Evolutionary conservation across 257 asterid species (phyloP), one percentile per base, ranked within the genome.

Genomic region (Cynanchum wilfordii): DNA sequence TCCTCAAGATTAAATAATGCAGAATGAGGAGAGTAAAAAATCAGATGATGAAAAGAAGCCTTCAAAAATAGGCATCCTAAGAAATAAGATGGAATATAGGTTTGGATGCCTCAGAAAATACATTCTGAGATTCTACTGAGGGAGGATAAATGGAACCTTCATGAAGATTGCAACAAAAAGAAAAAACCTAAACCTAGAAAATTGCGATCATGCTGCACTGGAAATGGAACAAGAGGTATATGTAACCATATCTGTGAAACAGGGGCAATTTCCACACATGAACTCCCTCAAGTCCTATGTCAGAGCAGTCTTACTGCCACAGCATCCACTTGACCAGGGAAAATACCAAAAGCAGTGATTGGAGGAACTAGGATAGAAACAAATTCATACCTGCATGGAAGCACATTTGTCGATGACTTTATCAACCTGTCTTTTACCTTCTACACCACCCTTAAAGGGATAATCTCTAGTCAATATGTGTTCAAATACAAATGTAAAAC

Each of bases 361-460:
- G 47, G 75, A 71, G 62, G 71, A 65, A 70, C 30, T 7, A 63
- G 56, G 52, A 69, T 75, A 25, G 57, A 66, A 36, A 57, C 77
- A 75, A 75, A 75, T 56, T 63, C 66, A 47, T 87, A 93, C 98
- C 96, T 93, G 98, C 98, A 93, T 93, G 75, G 98, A 84, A 71
- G 98, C 84, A 86, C 98, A 93, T 83, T 91, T 93, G 82, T 93
- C 98, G 51, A 93, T 93, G 83, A 93, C 95, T 85, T 89, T 79
- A 82, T 93, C 98, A 69, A 93, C 98, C 84, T 91, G 98, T 73
- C 90, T 83, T 86, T 93, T 93, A 79, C 98, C 98, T 88, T 93
- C 98, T 82, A 89, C 92, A 54, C 98, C 98, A 70, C 98, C 98
- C 98, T 93, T 78, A 76, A 64, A 88, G 72, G 77, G 54, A 86